phyloP scores from a whole-genome alignment of 129 eudicot genomes.

The Solidago caesia region DNA sequence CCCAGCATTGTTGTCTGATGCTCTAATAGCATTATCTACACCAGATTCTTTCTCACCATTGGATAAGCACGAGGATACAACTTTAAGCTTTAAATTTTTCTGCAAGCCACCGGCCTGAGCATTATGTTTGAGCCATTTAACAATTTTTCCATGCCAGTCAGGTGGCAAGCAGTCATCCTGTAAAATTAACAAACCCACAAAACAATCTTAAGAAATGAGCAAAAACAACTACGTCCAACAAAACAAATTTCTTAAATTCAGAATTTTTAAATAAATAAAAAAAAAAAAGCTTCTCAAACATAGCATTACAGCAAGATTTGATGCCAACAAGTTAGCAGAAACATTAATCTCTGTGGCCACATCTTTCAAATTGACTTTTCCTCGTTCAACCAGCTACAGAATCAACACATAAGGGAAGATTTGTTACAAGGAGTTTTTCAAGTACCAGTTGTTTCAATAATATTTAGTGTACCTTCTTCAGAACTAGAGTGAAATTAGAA shows the following conservation, averaged over 20 bases:
- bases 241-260: not conserved
- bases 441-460: not conserved
- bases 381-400: constrained; percentile 63
- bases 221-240: not conserved
- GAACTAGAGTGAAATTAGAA: constrained; percentile 38
- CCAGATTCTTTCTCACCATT: constrained; percentile 16
- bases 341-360: constrained; percentile 77
- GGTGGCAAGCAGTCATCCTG: constrained; percentile 63
- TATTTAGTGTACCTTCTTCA: constrained; percentile 65
- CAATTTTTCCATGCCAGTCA: constrained; percentile 54
- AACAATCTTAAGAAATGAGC: not conserved
- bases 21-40: constrained; percentile 4
- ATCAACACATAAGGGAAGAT: constrained; percentile 18
- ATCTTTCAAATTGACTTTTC: constrained; percentile 63
- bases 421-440: not conserved
- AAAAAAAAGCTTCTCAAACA: constrained; percentile 8
- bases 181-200: not conserved
- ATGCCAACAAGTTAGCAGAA: constrained; percentile 53
- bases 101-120: constrained; percentile 50
- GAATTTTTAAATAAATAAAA: not conserved
- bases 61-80: not conserved
- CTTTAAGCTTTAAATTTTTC: constrained; percentile 56
- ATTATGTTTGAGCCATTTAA: constrained; percentile 63
- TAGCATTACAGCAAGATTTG: constrained; percentile 57
- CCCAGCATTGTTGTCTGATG: constrained; percentile 4